Base-by-base conservation (phyloP, 495 filamentous ascomycete species). In the Terfezia boudieri region DNA sequence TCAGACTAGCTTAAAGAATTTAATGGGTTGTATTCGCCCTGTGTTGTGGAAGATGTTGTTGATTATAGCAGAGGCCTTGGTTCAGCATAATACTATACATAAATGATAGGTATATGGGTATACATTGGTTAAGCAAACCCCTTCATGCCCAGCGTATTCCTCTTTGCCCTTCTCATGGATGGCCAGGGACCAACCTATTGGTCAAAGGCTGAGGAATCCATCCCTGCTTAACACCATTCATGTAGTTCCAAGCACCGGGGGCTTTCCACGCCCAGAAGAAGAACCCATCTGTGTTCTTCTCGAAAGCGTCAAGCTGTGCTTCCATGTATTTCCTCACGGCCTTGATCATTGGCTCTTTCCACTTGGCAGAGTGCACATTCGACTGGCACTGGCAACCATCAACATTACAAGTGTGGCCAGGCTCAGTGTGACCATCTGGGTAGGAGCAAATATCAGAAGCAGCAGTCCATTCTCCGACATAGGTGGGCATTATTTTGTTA, bases 221-320 rank as follows among this genome's bases (percentile, higher is more conserved):
- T 8, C 69, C 68, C 16, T 62, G 61, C 46, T 67, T 16, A 36
- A 69, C 61, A 4, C 64, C 67, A 56, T 66, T 59, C 37, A 63
- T 56, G 57, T 68, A 66, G 7, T 68, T 68, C 68, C 67, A 72
- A n/a, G 55, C 66, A 1, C 64, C 62, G 36, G 67, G 61, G 6
- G 54, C 66, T 51, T 66, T 67, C 37, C 61, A 67, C 32, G 59
- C 60, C 70, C 67, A 72, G 52, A 69, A 58, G 59, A 71, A 71
- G 49, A 64, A 72, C 5, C 70, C 69, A 20, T 55, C 56, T 1
- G 59, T 58, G 50, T 55, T 60, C 32, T 59, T 54, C 61, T 70
- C 60, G 56, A 67, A 70, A 9, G 59, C 61, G 55, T 70, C 65
- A 26, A 72, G 41, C 53, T 72, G 62, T 35, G 70, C 70, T 58